Percentiles rank a stretch among this genome's conserved stretches.
These are phyloP conservation scores for Abrus pulchellus DNA, from an alignment of 306 rosid species.

Conservation along the genomic window DNA sequence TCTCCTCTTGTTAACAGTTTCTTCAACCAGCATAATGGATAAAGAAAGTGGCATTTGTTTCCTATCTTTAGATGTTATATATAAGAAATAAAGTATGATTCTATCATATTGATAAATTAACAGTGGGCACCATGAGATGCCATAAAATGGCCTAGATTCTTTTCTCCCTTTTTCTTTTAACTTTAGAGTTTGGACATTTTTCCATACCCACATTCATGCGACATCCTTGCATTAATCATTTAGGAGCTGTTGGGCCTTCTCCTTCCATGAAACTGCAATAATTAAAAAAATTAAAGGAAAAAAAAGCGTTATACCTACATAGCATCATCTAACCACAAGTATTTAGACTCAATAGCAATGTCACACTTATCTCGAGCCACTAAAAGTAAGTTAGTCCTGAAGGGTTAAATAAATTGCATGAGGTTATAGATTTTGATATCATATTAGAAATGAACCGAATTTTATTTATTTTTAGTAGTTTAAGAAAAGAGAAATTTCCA, in stretches of 20 bases:
- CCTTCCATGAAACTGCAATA: background rate
- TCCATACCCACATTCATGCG: constrained; percentile 19
- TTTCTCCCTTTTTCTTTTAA: constrained; percentile 16
- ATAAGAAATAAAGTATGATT: constrained; percentile 13
- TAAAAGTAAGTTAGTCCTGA: background rate
- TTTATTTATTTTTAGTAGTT: too few species aligned
- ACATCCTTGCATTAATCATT: constrained; percentile 12
- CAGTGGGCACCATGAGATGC: constrained; percentile 49
- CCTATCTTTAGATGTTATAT: constrained; percentile 42
- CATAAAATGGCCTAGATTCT: constrained; percentile 36
- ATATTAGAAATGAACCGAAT: too few species aligned
- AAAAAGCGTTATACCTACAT: background rate
- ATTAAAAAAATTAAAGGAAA: background rate
- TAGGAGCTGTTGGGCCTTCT: background rate
- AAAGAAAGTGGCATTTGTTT: constrained; percentile 39
- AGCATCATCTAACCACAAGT: background rate
- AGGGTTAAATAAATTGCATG: background rate
- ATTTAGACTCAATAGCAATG: background rate
- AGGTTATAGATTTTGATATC: background rate
- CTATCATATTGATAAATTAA: background rate
- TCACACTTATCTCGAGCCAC: background rate
- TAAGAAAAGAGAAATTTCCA: too few species aligned
- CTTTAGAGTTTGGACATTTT: constrained; percentile 16
- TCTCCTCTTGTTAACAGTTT: constrained; percentile 13
- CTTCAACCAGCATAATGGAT: constrained; percentile 42